Conservation (phyloP, 2,329 filamentous ascomycete genomes). For the Aspergillus aculeatinus region DNA sequence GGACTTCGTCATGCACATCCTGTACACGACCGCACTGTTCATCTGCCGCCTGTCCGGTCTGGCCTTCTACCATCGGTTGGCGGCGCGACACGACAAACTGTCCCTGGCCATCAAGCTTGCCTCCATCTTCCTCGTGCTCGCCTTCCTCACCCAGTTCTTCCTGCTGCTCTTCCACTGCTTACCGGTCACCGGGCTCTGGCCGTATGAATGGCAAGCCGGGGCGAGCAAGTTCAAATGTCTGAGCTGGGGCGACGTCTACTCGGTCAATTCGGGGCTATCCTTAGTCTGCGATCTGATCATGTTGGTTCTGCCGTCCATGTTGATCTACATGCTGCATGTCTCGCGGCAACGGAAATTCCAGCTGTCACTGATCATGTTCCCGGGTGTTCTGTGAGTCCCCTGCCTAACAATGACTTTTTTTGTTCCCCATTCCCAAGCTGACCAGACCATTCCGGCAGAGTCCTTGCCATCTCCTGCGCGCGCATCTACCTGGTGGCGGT, state of each 20-base stretch:
- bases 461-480: slow-evolving; percentile 50
- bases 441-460: slow-evolving; percentile 31
- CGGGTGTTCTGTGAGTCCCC: slow-evolving; percentile 47
- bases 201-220: slow-evolving; percentile 50
- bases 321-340: slow-evolving; percentile 50
- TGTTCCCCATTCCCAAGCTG: slow-evolving; percentile 2
- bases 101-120: slow-evolving; percentile 24
- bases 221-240: slow-evolving; percentile 46
- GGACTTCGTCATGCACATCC: slow-evolving; percentile 53
- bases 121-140: slow-evolving; percentile 40
- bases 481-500: slow-evolving; percentile 50
- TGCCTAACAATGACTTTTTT: no score
- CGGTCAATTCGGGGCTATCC: slow-evolving; percentile 52
- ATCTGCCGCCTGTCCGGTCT: slow-evolving; percentile 54
- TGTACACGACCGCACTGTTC: slow-evolving; percentile 53
- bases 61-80: slow-evolving; percentile 53
- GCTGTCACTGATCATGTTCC: slow-evolving; percentile 50
- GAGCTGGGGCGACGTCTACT: slow-evolving; percentile 54
- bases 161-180: slow-evolving; percentile 54
- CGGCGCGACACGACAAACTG: slow-evolving; percentile 32
- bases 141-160: slow-evolving; percentile 51
- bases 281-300: slow-evolving; percentile 52
- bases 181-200: slow-evolving; percentile 54
- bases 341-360: slow-evolving; percentile 48
- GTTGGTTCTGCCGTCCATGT: slow-evolving; percentile 52